Conservation (phyloP, 148 eudicot species). For the Fagopyrum homotropicum region DNA sequence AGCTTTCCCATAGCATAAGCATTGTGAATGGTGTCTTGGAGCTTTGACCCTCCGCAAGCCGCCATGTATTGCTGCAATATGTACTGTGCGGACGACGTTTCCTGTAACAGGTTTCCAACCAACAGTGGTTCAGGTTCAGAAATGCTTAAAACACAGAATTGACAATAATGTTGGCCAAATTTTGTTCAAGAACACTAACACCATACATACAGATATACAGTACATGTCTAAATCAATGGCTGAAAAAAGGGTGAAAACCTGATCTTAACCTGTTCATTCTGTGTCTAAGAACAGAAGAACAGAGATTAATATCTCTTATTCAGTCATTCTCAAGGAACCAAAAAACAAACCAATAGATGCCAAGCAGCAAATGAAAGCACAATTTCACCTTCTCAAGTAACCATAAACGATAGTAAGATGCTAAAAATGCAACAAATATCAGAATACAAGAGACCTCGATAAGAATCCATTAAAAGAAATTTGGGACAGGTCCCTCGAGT, state of each 20-base stretch:
- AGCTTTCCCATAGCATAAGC: conserved; percentile 78
- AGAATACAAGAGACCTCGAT: background rate
- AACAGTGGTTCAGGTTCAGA: background rate
- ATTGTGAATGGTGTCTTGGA: conserved; percentile 46
- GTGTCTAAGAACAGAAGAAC: background rate
- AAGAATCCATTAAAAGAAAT: too few species aligned
- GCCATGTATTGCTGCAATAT: conserved; percentile 75
- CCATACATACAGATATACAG: background rate
- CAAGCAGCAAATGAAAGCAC: background rate
- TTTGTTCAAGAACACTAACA: background rate
- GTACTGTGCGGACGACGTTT: conserved; percentile 82
- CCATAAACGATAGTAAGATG: background rate
- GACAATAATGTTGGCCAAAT: background rate
- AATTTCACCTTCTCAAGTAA: background rate
- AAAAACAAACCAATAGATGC: background rate
- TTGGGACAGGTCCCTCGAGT: too few species aligned
- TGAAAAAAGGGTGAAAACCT: too few species aligned
- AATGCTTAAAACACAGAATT: background rate
- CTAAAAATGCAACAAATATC: background rate
- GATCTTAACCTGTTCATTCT: too few species aligned
- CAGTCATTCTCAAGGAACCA: background rate
- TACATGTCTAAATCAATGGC: background rate
- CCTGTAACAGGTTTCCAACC: conserved; percentile 29
- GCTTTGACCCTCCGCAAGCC: conserved; percentile 68
- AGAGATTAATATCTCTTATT: background rate